Conservation (phyloP, 1,284 basidiomycete genomes). For the Ceratobasidium sp. region DNA sequence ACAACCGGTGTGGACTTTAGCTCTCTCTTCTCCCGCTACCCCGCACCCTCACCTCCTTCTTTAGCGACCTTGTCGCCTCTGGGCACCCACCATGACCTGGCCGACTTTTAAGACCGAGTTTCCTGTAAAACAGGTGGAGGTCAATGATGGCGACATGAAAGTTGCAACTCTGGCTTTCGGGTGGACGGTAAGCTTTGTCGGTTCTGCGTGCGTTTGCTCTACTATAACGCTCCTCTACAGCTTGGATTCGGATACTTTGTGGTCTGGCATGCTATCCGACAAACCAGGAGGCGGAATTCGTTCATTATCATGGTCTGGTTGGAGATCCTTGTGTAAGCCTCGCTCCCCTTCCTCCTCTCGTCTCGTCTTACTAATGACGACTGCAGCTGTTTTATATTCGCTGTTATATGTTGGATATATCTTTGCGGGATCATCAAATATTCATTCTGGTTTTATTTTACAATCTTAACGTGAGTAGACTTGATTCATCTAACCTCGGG, state of each 20-base stretch:
- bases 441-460: constrained; percentile 45
- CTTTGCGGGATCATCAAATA: constrained; percentile 42
- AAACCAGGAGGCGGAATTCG: constrained; percentile 28
- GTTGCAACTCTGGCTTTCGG: constrained; percentile 38
- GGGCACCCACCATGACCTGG: not conserved
- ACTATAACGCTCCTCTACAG: not conserved
- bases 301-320: constrained; percentile 39
- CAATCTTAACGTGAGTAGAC: constrained; percentile 43
- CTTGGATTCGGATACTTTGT: constrained; percentile 39
- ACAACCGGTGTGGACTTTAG: no score
- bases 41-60: no score
- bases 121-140: not conserved
- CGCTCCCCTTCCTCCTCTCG: not conserved
- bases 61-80: not conserved
- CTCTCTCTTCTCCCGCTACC: no score
- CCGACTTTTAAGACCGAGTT: constrained; percentile 36
- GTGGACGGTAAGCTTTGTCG: constrained; percentile 8
- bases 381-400: constrained; percentile 36
- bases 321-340: constrained; percentile 28
- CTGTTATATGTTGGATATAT: constrained; percentile 46
- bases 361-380: not conserved
- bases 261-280: constrained; percentile 32
- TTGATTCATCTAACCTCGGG: no score
- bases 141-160: constrained; percentile 25
- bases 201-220: no score